These are phyloP conservation scores for Diutina sp. DNA, from an alignment of 1,139 yeast species.

Conservation along the genomic window DNA sequence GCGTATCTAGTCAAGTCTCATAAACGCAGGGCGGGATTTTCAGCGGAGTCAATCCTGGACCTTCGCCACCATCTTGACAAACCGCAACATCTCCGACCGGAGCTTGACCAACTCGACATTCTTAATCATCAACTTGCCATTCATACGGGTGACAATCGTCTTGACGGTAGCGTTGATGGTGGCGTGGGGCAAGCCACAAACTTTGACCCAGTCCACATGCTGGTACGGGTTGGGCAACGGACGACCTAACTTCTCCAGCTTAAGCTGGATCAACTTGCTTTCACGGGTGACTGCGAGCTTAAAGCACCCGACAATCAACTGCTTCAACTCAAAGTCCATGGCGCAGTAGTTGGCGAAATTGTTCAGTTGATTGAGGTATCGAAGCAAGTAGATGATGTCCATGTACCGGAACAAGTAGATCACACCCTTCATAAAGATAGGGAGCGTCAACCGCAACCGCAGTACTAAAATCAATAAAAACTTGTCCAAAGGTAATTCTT, in stretches of 20 bases:
- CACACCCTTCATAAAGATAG: slow-evolving; percentile 28
- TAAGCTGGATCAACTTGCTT: background rate
- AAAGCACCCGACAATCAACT: slow-evolving; percentile 33
- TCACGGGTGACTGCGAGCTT: slow-evolving; percentile 15
- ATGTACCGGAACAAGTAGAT: slow-evolving; percentile 35
- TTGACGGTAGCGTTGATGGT: slow-evolving; percentile 26
- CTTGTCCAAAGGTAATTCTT: slow-evolving; percentile 29
- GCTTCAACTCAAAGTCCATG: slow-evolving; percentile 33
- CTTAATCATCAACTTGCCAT: slow-evolving; percentile 29
- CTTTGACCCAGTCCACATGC: slow-evolving; percentile 17
- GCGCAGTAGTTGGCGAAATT: slow-evolving; percentile 30
- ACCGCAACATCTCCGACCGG: slow-evolving; percentile 28
- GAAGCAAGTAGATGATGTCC: slow-evolving; percentile 34
- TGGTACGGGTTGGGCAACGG: background rate
- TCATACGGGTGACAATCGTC: slow-evolving; percentile 27
- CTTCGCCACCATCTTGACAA: slow-evolving; percentile 30
- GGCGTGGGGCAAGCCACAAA: slow-evolving; percentile 26
- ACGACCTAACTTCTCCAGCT: background rate
- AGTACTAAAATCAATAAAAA: slow-evolving; percentile 26
- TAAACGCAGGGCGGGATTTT: background rate
- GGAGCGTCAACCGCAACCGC: slow-evolving; percentile 23
- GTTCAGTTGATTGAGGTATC: slow-evolving; percentile 32
- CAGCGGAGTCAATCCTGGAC: slow-evolving; percentile 4
- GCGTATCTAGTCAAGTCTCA: background rate
- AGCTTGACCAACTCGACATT: slow-evolving; percentile 24